Percentiles rank a stretch among this genome's conserved stretches.
These are phyloP conservation scores for Pseudogymnoascus sp. DNA, from an alignment of 2,329 filamentous ascomycete species.

Conservation along the genomic window DNA sequence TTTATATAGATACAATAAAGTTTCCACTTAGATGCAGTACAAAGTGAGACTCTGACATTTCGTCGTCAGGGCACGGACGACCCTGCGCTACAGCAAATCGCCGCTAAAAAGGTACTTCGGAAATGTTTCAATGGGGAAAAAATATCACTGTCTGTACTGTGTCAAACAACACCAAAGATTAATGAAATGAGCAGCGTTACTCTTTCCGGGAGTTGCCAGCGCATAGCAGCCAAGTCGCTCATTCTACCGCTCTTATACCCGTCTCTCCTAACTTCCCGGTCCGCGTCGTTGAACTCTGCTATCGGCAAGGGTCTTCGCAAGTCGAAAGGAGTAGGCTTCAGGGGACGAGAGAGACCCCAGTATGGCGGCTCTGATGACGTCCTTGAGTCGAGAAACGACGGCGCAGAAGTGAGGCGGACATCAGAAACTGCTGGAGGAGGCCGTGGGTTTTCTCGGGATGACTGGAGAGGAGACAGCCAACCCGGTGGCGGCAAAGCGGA, in stretches of 20 bases:
- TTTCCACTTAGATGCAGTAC: background rate
- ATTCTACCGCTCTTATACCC: slow-evolving; percentile 9
- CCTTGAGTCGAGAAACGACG: slow-evolving; percentile 23
- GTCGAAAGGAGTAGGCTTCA: slow-evolving; percentile 31
- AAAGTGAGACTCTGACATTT: background rate
- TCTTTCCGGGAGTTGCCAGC: slow-evolving; percentile 12
- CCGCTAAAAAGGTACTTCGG: background rate
- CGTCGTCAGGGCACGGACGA: background rate
- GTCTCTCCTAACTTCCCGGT: slow-evolving; percentile 23
- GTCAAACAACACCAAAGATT: slow-evolving; percentile 1
- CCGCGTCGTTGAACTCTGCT: slow-evolving; percentile 55
- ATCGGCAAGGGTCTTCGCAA: slow-evolving; percentile 58
- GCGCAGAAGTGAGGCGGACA: slow-evolving; percentile 14
- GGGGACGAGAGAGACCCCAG: slow-evolving; percentile 16
- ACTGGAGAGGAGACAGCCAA: background rate
- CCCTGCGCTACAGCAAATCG: background rate
- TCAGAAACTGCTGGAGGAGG: slow-evolving; percentile 27
- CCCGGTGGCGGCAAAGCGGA: background rate
- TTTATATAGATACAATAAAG: background rate
- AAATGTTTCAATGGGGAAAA: slow-evolving; percentile 6
- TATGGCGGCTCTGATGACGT: slow-evolving; percentile 13
- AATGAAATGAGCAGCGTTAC: slow-evolving; percentile 20
- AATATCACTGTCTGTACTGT: background rate
- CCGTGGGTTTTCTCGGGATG: slow-evolving; percentile 18
- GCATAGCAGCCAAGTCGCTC: slow-evolving; percentile 10